These are phyloP conservation scores for Penicillium psychrofluorescens DNA, from an alignment of 495 filamentous ascomycete genomes.

Conservation along the genomic window DNA sequence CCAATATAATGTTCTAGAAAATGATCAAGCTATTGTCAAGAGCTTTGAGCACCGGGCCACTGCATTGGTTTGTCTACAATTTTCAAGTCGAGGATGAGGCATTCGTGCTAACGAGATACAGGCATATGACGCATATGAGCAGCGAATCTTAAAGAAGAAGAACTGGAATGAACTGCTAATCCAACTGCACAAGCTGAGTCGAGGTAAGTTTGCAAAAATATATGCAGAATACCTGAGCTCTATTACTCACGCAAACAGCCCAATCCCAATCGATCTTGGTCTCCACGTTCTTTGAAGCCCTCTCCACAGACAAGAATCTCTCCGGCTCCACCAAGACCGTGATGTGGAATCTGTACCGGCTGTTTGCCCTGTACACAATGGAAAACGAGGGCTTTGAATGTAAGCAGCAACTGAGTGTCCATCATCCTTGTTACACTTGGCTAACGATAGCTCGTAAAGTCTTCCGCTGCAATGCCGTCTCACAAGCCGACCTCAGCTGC, in stretches of 20 bases:
- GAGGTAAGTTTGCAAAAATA: slow-evolving; percentile 10
- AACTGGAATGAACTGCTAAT: slow-evolving; percentile 41
- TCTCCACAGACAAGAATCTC: slow-evolving; percentile 16
- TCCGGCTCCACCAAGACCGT: slow-evolving; percentile 12
- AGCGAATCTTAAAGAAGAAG: slow-evolving; percentile 33
- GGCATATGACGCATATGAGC: slow-evolving; percentile 35
- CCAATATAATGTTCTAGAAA: slow-evolving; percentile 8
- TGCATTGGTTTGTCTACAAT: slow-evolving; percentile 15
- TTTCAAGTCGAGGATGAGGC: not conserved
- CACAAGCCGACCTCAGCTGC: slow-evolving; percentile 20
- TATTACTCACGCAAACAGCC: slow-evolving; percentile 8
- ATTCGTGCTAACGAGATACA: slow-evolving; percentile 1
- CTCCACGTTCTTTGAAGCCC: slow-evolving; percentile 28
- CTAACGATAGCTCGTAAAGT: slow-evolving; percentile 7
- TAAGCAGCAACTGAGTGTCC: not conserved
- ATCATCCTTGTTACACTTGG: too few relatives aligned
- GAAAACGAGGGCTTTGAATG: slow-evolving; percentile 27
- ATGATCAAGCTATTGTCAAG: slow-evolving; percentile 30
- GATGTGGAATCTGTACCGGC: slow-evolving; percentile 30
- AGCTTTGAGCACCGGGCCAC: slow-evolving; percentile 37
- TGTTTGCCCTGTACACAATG: slow-evolving; percentile 39
- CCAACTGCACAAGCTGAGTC: slow-evolving; percentile 37
- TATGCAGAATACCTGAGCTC: too few relatives aligned
- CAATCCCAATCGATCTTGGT: slow-evolving; percentile 43
- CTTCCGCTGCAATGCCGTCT: slow-evolving; percentile 30